Conservation (phyloP, 2,329 filamentous ascomycete species). For the Elsinoe batatas region DNA sequence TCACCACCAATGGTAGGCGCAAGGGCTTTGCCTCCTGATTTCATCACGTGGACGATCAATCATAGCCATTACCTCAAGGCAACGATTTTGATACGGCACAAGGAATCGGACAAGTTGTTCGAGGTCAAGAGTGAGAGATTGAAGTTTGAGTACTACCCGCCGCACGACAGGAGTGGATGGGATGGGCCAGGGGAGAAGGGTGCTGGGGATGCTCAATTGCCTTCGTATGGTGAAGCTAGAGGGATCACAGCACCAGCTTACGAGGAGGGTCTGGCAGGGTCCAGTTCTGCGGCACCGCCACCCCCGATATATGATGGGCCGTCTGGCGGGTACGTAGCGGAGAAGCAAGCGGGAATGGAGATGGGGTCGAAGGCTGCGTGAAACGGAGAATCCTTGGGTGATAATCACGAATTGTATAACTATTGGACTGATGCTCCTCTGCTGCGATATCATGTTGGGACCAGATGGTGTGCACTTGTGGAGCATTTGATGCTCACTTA, state of each 20-base stretch:
- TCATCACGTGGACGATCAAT: constrained; percentile 7
- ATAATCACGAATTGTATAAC: neutral
- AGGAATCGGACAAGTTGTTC: constrained; percentile 8
- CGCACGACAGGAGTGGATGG: neutral
- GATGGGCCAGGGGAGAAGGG: neutral
- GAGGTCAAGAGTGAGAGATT: constrained; percentile 9
- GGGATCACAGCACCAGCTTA: neutral
- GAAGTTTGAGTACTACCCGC: neutral
- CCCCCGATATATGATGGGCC: constrained; percentile 4
- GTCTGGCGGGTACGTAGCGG: neutral
- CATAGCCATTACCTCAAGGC: constrained; percentile 6
- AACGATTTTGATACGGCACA: neutral
- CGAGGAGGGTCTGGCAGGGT: neutral
- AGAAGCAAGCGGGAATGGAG: neutral
- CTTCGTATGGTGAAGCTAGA: neutral
- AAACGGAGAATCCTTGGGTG: neutral
- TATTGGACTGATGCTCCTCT: neutral
- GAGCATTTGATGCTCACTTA: too few species aligned
- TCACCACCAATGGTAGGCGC: too few species aligned
- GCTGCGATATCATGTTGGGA: neutral
- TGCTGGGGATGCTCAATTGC: neutral
- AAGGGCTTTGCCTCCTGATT: neutral
- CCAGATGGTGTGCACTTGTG: too few species aligned
- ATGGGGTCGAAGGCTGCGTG: neutral
- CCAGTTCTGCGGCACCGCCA: neutral